Evolutionary conservation across 1,284 basidiomycete genomes (phyloP).

Genomic region (Cryptococcus amylolentus): DNA sequence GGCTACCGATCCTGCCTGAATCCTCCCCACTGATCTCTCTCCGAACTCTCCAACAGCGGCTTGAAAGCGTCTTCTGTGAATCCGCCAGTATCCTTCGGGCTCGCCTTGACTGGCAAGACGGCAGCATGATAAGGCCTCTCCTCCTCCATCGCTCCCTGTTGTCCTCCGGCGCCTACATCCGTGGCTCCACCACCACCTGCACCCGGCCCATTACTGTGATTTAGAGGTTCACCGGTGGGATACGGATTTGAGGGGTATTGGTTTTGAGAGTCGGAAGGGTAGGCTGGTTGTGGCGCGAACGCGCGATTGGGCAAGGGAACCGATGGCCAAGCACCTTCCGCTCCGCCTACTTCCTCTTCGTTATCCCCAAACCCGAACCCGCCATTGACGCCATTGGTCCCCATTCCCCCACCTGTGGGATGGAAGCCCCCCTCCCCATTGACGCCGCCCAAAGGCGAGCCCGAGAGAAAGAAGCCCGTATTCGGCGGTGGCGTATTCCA

Average conservation of each 20-base stretch:
- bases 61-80: slow-evolving; percentile 43
- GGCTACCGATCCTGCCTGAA: slow-evolving; percentile 9
- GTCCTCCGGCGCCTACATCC: neutral
- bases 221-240: too few relatives aligned
- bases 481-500: slow-evolving; percentile 38
- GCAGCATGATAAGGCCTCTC: slow-evolving; percentile 28
- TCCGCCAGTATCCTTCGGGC: slow-evolving; percentile 31
- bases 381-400: neutral
- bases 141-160: neutral
- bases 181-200: neutral
- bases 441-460: slow-evolving; percentile 8
- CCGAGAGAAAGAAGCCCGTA: slow-evolving; percentile 8
- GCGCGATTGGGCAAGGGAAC: slow-evolving; percentile 3
- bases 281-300: too few relatives aligned
- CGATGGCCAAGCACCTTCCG: neutral
- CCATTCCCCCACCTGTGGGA: slow-evolving; percentile 1
- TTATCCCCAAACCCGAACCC: neutral
- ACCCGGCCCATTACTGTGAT: neutral
- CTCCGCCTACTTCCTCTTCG: too few relatives aligned
- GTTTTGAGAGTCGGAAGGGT: too few relatives aligned
- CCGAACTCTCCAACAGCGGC: slow-evolving; percentile 29
- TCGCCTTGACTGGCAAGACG: slow-evolving; percentile 30
- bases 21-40: slow-evolving; percentile 12
- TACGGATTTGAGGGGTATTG: too few relatives aligned
- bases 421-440: neutral